Base-by-base conservation (phyloP, 371 early-diverging fungal genomes). In the Mortierella sp. region DNA sequence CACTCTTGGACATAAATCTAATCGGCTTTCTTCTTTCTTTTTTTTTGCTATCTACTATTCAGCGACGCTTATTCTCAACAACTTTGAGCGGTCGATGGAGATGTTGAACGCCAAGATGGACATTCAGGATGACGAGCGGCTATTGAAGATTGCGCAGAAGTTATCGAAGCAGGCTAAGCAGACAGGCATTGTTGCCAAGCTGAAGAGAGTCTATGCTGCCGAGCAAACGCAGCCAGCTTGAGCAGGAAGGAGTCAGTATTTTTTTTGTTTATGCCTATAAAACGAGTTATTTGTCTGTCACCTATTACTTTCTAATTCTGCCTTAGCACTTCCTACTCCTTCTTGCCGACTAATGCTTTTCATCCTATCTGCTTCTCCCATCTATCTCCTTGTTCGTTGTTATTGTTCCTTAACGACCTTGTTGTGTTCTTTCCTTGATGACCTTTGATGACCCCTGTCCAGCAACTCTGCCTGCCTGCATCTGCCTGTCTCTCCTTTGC, bases 1-100 rank as follows among this genome's bases (percentile, higher is more conserved):
- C 61, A 31, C 26, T 64, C 40, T 54, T 61, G n/a, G 37, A 46
- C 5, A 51, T 53, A 10, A 19, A 21, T 11, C 51, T 50, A 51
- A 50, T 19, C 5, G 34, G 10, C 6, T 40, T 6, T 40, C 43
- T 40, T 16, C 61, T n/a, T 26, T 48, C 1, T 13, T 69, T 26
- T 21, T 48, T 19, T 44, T 37, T 54, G 37, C 19, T 43, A 34
- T 28, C 40, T 21, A 53, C 59, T n/a, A 31, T 40, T 31, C 82
- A 92, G 92, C 82, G 24, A 74, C 77, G 31, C 54, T 92, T 9
- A 37, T 91, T 13, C 77, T 72, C 59, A 80, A 85, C 31, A 91
- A 91, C 72, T 81, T 93, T 69, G 93, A 93, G 76, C 77, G 61
- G n/a, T 89, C 90, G 40, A 91, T 93, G 90, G 82, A 88, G 67